A percentile compares a stretch with the other conserved stretches of the same genome.
These are phyloP conservation scores for Torulaspora pretoriensis DNA, from an alignment of 1,139 yeast species.

Conservation along the genomic window DNA sequence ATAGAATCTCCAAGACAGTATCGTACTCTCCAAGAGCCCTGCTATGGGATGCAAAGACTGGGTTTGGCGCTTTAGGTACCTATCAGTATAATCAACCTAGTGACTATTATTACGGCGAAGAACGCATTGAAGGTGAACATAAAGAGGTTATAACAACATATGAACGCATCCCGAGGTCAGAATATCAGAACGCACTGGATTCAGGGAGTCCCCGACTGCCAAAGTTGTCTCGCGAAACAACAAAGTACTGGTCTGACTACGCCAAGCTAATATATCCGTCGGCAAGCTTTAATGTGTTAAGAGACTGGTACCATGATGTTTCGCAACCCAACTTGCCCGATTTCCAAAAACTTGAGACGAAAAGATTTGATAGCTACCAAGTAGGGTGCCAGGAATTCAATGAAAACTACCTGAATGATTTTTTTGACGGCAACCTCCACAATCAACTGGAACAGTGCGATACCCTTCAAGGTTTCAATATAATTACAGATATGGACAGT, in stretches of 20 bases:
- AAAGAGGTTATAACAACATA: conserved; percentile 28
- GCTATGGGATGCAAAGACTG: conserved; percentile 69
- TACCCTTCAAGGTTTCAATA: conserved; percentile 61
- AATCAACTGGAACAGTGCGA: conserved; percentile 74
- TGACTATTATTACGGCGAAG: conserved; percentile 28
- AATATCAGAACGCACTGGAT: conserved; percentile 63
- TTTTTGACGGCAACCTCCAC: conserved; percentile 57
- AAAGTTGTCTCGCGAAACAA: conserved; percentile 40
- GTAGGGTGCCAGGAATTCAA: conserved; percentile 50
- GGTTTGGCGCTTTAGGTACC: conserved; percentile 57
- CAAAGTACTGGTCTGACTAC: conserved; percentile 80
- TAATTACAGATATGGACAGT: conserved; percentile 63
- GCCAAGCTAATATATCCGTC: conserved; percentile 67
- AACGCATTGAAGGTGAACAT: conserved; percentile 14
- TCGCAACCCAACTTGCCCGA: conserved; percentile 36
- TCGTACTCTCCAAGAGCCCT: conserved; percentile 76
- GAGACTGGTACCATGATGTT: conserved; percentile 47
- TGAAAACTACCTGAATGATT: conserved; percentile 41
- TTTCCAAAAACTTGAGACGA: conserved; percentile 26
- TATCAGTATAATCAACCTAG: conserved; percentile 43
- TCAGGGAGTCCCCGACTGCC: conserved; percentile 39
- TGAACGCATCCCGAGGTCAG: conserved; percentile 43
- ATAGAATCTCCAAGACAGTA: conserved; percentile 41
- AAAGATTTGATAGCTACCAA: conserved; percentile 40
- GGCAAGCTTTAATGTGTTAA: conserved; percentile 47